phyloP scores from a whole-genome alignment of 805 yeast species.

The Ogataea polymorpha region DNA sequence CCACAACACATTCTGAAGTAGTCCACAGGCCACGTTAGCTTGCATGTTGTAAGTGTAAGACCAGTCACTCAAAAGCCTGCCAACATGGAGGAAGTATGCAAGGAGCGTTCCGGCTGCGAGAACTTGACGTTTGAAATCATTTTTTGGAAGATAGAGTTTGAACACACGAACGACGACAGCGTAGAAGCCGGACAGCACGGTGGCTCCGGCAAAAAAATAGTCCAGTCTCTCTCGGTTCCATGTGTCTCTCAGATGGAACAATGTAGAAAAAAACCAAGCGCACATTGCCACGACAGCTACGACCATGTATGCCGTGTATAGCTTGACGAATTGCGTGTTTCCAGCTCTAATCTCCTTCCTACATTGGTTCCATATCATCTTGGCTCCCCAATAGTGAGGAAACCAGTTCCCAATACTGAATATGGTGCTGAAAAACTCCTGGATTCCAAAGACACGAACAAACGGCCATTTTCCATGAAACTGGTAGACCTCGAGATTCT shows the following conservation, averaged over 20 bases:
- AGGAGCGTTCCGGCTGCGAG: conserved; percentile 42
- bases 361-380: conserved; percentile 29
- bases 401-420: conserved; percentile 72
- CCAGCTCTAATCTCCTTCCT: conserved; percentile 18
- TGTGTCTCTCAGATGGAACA: conserved; percentile 87
- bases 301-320: conserved; percentile 40
- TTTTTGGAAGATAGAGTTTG: conserved; percentile 46
- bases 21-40: conserved; percentile 77
- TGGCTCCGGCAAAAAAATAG: conserved; percentile 89
- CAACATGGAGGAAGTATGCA: conserved; percentile 62
- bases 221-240: conserved; percentile 79
- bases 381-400: conserved; percentile 56
- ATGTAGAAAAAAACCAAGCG: conserved; percentile 85
- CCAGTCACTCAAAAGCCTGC: conserved; percentile 69
- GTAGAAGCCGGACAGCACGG: conserved; percentile 78
- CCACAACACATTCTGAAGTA: conserved; percentile 67
- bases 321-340: conserved; percentile 23
- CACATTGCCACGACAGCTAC: conserved; percentile 65
- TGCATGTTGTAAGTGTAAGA: conserved; percentile 92
- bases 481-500: conserved; percentile 62
- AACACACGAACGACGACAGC: conserved; percentile 60
- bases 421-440: conserved; percentile 76
- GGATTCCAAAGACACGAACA: conserved; percentile 68
- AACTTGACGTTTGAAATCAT: conserved; percentile 27
- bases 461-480: conserved; percentile 99